These are phyloP conservation scores for Endoconidiophora polonica DNA, from an alignment of 2,329 filamentous ascomycete genomes.

Conservation along the genomic window DNA sequence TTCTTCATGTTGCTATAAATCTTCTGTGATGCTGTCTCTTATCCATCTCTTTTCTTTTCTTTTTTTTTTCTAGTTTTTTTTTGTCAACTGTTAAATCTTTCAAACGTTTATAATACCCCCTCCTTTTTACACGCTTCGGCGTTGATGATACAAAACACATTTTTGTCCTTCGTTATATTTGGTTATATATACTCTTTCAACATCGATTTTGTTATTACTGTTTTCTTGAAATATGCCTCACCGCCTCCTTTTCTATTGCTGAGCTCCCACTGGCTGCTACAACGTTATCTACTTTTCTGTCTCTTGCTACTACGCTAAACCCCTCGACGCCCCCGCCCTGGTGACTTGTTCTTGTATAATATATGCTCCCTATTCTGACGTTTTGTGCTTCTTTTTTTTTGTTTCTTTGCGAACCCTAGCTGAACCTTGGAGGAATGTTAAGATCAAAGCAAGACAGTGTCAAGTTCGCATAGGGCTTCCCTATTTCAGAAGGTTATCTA, in stretches of 20 bases:
- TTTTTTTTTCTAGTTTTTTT: not conserved
- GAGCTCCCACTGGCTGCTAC: not conserved
- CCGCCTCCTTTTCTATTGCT: not conserved
- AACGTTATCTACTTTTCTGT: not conserved
- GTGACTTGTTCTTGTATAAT: too few relatives aligned
- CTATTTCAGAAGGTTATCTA: too few relatives aligned
- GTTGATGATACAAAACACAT: too few relatives aligned
- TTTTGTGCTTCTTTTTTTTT: too few relatives aligned
- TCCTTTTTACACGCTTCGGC: not conserved
- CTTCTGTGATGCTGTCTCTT: too few relatives aligned
- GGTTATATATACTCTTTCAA: not conserved
- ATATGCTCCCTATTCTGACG: too few relatives aligned
- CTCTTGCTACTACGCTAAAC: not conserved
- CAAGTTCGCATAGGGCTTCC: too few relatives aligned
- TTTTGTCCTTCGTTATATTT: not conserved
- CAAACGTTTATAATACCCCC: conserved; percentile 8
- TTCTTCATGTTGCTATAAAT: too few relatives aligned
- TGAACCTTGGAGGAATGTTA: too few relatives aligned
- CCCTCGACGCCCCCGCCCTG: too few relatives aligned
- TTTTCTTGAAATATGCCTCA: not conserved
- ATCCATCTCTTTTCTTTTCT: not conserved
- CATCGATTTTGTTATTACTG: not conserved
- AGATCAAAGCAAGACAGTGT: too few relatives aligned
- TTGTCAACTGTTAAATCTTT: conserved; percentile 1
- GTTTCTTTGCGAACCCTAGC: too few relatives aligned